Evolutionary conservation across 2,329 filamentous ascomycete genomes (phyloP), one percentile per base, ranked within the genome.

Genomic region (Cordyceps farinosa): DNA sequence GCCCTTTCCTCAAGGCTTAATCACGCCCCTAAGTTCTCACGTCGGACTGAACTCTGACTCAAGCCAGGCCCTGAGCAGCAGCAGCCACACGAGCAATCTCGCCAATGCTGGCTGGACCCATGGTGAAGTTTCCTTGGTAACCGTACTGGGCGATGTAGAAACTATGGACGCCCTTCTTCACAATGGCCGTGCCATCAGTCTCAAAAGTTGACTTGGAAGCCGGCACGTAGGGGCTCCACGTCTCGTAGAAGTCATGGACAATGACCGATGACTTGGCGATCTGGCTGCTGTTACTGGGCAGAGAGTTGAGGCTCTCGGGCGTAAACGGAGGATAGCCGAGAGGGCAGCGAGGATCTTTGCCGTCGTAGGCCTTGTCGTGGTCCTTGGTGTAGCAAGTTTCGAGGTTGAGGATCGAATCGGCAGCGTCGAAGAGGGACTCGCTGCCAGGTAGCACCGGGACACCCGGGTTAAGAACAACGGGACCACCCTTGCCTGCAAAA

Each of bases 361-460:
- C 58, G 11, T 61, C 58, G 27, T 38, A 27, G 3, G 58, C 58
- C 29, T 48, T 3, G n/a, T 61, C 40, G 40, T 45, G 30, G 29
- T 61, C 58, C 40, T 38, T 54, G 3, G 58, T 61, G 58, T 61
- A 61, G 58, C 58, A 61, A 0, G 58, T 61, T 30, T 61, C 58
- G 50, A 61, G 29, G 40, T 54, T 54, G 9, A 61, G 30, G 29
- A 61, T 47, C 32, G 58, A 11, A n/a, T 52, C 38, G 38, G 58
- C 58, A 3, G 40, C 50, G 30, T 54, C 30, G 11, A 53, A 61
- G 4, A 61, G 40, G 2, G 48, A 6, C 11, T 61, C 58, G 40
- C 40, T 61, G n/a, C 48, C 50, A 1, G 48, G 5, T 9, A 30
- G 13, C 3, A 61, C 58, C 2, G 48, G 29, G 30, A 61, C 50